Evolutionary conservation across 2,329 filamentous ascomycete genomes (phyloP), one percentile per base, ranked within the genome.

Genomic region (Hypomyces perniciosus): DNA sequence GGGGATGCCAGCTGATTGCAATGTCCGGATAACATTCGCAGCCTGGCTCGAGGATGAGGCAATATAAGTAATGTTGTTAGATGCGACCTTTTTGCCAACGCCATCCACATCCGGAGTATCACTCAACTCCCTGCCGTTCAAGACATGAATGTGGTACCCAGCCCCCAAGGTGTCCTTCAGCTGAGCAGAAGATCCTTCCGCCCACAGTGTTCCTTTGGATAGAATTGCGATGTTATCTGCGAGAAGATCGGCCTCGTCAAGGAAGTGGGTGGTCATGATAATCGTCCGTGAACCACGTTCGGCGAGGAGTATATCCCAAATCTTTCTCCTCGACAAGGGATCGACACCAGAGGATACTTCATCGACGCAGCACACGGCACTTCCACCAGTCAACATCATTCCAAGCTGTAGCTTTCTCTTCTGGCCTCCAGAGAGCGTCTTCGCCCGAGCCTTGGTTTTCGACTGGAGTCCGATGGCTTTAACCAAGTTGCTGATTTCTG

Each of bases 381-480:
- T 86, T 6, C 84, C 86, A 45, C 86, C 86, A 2, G 84, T 86
- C 54, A 90, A 81, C 85, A 89, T 89, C 75, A 89, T 86, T 1
- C 85, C 85, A 4, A 90, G 72, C 63, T 90, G 86, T 6, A 89
- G 72, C 62, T 90, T 90, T 43, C 86, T 73, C 68, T 89, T 90
- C 67, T 89, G 86, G 1, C 86, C 86, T 8, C 86, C 86, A 41
- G 84, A 88, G 2, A 90, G 69, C 4, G 83, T 87, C 58, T 78
- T 78, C 0, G 84, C 75, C 51, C 72, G 72, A 1, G 84, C 79
- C 8, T 77, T 74, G 6, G 77, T 70, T 68, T 90, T 90, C 42
- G 78, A 72, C 6, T 73, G 72, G 2, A 90, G 72, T 57, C 88
- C 86, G 60, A 87, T 86, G 10, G 78, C 77, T 6, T 69, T 68